phyloP scores from a whole-genome alignment of 2,329 filamentous ascomycete species.

The Arthrobotrys musiformis region DNA sequence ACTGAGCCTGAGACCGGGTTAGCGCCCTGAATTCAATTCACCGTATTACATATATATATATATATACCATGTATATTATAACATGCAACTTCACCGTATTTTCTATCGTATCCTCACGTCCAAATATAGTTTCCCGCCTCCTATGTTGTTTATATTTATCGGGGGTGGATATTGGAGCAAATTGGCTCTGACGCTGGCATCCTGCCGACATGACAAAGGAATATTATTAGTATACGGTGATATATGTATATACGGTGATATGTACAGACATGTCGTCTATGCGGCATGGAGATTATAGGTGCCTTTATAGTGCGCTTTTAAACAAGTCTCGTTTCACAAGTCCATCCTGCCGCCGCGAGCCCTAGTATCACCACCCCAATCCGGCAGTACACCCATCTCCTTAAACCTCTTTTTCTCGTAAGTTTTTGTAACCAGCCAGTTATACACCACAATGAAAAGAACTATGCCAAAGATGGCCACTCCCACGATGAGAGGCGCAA shows the following conservation, averaged over 20 bases:
- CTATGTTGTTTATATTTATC: no score
- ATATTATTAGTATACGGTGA: not conserved
- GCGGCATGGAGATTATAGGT: not conserved
- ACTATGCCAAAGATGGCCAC: slow-evolving; percentile 32
- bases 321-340: not conserved
- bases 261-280: not conserved
- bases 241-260: slow-evolving; percentile 18
- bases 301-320: not conserved
- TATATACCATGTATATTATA: slow-evolving; percentile 5
- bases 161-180: not conserved
- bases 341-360: not conserved
- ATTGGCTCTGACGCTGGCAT: not conserved
- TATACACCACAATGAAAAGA: slow-evolving; percentile 43
- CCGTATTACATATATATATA: slow-evolving; percentile 11
- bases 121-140: no score
- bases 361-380: slow-evolving; percentile 5
- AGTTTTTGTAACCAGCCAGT: slow-evolving; percentile 34
- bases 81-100: slow-evolving; percentile 2
- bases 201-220: not conserved
- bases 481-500: slow-evolving; percentile 41
- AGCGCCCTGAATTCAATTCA: not conserved
- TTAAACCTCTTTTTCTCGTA: slow-evolving; percentile 43
- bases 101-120: not conserved
- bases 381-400: slow-evolving; percentile 35
- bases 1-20: no score